A percentile compares a stretch with the other conserved stretches of the same genome.
phyloP scores from a whole-genome alignment of 352 stramenopile genomes.

The Phytopythium litorale region DNA sequence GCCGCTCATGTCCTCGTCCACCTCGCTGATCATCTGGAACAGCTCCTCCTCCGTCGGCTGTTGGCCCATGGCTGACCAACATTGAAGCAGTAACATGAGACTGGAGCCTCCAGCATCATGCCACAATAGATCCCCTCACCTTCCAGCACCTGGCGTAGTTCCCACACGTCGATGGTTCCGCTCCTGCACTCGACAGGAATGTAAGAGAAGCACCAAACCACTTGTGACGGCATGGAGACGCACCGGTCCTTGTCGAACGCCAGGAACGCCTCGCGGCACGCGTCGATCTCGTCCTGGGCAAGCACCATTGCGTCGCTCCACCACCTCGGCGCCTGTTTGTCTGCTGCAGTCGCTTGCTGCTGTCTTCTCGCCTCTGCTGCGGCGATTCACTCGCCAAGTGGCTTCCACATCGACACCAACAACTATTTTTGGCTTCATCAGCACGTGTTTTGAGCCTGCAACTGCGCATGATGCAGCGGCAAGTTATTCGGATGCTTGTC shows the following conservation, averaged over 20 bases:
- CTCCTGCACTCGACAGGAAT: slow-evolving; percentile 32
- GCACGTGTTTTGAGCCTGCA: not conserved
- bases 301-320: slow-evolving; percentile 58
- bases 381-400: not conserved
- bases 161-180: slow-evolving; percentile 96
- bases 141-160: slow-evolving; percentile 91
- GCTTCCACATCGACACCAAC: not conserved
- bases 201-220: too few relatives aligned
- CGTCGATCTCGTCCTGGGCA: slow-evolving; percentile 96
- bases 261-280: slow-evolving; percentile 95
- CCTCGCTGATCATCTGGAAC: slow-evolving; percentile 95
- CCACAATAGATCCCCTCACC: slow-evolving; percentile 18
- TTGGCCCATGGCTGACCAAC: slow-evolving; percentile 90
- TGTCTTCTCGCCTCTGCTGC: not conserved
- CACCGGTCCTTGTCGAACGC: slow-evolving; percentile 96
- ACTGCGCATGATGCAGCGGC: not conserved
- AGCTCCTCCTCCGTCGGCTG: slow-evolving; percentile 98
- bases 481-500: too few relatives aligned
- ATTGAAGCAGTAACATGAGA: not conserved
- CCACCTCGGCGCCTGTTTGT: not conserved
- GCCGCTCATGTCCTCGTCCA: slow-evolving; percentile 92
- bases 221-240: not conserved
- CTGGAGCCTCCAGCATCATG: not conserved
- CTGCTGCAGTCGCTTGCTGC: not conserved
- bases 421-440: slow-evolving; percentile 1